Conservation (phyloP, 2,329 filamentous ascomycete genomes). For the Aspergillus sp. region DNA sequence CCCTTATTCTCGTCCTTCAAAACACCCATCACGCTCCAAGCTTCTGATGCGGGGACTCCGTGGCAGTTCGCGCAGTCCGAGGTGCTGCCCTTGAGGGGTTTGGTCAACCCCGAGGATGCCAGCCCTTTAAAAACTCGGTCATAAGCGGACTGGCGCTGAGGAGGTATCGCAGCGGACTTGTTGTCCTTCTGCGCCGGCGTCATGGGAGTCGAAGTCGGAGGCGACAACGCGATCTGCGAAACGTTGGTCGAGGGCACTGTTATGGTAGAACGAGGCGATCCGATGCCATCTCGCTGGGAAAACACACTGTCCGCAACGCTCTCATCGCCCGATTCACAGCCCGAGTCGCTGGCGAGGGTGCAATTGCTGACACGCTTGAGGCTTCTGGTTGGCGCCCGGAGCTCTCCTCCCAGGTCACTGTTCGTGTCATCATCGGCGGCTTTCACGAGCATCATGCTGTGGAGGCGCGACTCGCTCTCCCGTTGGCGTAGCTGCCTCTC, state of each 20-base stretch:
- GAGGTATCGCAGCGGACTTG: conserved; percentile 12
- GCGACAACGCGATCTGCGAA: conserved; percentile 23
- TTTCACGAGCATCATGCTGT: conserved; percentile 22
- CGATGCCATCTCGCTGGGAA: conserved; percentile 28
- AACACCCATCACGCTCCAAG: conserved; percentile 46
- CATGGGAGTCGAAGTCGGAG: conserved; percentile 21
- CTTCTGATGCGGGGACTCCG: conserved; percentile 34
- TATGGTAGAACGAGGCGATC: conserved; percentile 27
- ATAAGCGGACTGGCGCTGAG: conserved; percentile 26
- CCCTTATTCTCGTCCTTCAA: conserved; percentile 47
- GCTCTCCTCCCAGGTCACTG: conserved; percentile 23
- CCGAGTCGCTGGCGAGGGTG: conserved; percentile 44
- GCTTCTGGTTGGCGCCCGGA: conserved; percentile 24
- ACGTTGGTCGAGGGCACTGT: conserved; percentile 27
- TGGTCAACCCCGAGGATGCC: conserved; percentile 23
- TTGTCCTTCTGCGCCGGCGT: conserved; percentile 24
- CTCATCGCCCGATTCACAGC: conserved; percentile 51
- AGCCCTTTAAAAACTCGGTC: conserved; percentile 37
- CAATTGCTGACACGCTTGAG: conserved; percentile 31
- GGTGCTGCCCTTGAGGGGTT: conserved; percentile 19
- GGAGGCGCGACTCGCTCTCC: conserved; percentile 30
- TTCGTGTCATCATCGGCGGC: conserved; percentile 24
- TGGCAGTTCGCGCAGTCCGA: conserved; percentile 34
- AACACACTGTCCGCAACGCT: conserved; percentile 42
- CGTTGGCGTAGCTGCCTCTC: conserved; percentile 33